Evolutionary conservation across 164 flowering plant species (phyloP), one percentile per base, ranked within the genome.

Genomic region (Piper longum): DNA sequence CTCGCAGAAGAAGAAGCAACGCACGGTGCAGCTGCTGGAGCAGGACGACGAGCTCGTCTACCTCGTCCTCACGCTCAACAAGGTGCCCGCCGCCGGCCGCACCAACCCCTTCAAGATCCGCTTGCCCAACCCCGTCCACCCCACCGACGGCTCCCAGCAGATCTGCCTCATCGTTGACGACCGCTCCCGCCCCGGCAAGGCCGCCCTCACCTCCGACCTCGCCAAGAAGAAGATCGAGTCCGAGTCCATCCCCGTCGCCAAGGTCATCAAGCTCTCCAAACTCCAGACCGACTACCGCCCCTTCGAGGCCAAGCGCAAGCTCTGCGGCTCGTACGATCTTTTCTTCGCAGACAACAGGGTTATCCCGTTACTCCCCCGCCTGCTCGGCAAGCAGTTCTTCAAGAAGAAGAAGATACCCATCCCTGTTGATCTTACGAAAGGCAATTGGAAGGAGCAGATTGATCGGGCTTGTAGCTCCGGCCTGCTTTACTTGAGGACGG

Each of bases 371-470:
- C 65, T 91, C 41, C 95, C 95, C 1, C 77, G 74, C 76, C 26
- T 81, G 42, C 44, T 89, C 43, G 98, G 98, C 54, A 92, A 87
- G 86, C 70, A 79, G 43, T 92, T 92, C 68, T 92, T 76, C 61
- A 83, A 75, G 88, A 88, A 83, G 82, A 87, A 81, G 83, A 89
- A 83, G 83, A 75, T 84, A 61, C 98, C 98, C 5, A 72, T 92
- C 61, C 80, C 87, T 3, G 71, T 92, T 39, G 83, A 89, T 59
- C 75, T 91, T 76, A 68, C 59, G 16, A 82, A 82, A 41, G 74
- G 74, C 75, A 85, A 85, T 60, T 85, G 95, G 95, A 87, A 81
- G 67, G 85, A 79, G 77, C 92, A 92, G 79, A 70, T 89, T 59
- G 77, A 79, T 61, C 68, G 54, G 61, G 80, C 72, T 0, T 78